These are phyloP conservation scores for Heterobasidion irregulare DNA, from an alignment of 1,284 basidiomycete species.

Conservation along the genomic window DNA sequence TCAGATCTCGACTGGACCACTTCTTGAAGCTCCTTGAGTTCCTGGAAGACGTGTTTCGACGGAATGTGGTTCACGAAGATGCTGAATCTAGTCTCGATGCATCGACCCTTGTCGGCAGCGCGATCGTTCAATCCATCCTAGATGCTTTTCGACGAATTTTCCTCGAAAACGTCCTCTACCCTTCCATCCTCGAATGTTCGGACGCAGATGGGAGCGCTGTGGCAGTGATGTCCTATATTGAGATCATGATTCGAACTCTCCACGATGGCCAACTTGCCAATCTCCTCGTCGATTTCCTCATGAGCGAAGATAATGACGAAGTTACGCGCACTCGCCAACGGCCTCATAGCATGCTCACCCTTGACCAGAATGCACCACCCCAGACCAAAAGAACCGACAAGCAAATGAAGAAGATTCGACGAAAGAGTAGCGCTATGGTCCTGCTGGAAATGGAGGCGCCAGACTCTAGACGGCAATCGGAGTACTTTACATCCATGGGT, in stretches of 20 bases:
- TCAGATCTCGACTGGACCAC: constrained; percentile 77
- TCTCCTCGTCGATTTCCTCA: constrained; percentile 70
- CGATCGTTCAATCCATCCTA: constrained; percentile 75
- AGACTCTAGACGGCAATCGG: constrained; percentile 53
- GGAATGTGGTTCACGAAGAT: constrained; percentile 41
- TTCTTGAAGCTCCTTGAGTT: constrained; percentile 90
- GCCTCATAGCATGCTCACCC: constrained; percentile 37
- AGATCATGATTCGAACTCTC: constrained; percentile 77
- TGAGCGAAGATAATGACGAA: constrained; percentile 77
- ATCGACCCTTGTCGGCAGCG: constrained; percentile 59
- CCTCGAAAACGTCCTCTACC: constrained; percentile 89
- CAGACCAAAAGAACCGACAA: constrained; percentile 21
- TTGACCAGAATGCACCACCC: constrained; percentile 29
- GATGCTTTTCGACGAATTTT: constrained; percentile 83
- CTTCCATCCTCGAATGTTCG: constrained; percentile 90
- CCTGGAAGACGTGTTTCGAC: constrained; percentile 77
- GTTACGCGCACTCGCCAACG: constrained; percentile 35
- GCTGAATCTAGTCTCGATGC: constrained; percentile 38
- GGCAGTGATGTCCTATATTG: constrained; percentile 95
- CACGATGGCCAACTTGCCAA: constrained; percentile 63
- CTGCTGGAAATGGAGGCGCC: constrained; percentile 79
- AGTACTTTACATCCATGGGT: constrained; percentile 80
- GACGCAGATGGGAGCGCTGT: constrained; percentile 89
- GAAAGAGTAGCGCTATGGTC: constrained; percentile 81
- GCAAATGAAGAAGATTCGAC: constrained; percentile 40